Conservation (phyloP, 352 stramenopile species). For the Phytophthora boehmeriae region DNA sequence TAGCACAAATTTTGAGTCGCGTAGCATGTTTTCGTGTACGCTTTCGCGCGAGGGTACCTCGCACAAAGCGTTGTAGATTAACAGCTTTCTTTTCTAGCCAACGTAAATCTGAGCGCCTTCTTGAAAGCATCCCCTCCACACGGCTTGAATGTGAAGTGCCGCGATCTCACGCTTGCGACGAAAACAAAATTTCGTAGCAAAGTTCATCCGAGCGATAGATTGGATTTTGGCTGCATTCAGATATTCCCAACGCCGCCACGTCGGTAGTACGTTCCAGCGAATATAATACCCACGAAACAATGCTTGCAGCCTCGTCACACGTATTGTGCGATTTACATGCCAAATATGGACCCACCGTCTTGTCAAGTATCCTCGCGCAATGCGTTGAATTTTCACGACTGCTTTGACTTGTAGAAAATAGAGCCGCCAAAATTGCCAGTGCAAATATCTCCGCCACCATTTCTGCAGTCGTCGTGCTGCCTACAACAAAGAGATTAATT, state of each 20-base stretch:
- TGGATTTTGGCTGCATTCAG: slow-evolving; percentile 71
- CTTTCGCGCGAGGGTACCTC: slow-evolving; percentile 54
- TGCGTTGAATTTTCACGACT: slow-evolving; percentile 57
- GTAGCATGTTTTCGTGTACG: slow-evolving; percentile 22
- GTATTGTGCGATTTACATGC: slow-evolving; percentile 56
- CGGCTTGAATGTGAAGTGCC: slow-evolving; percentile 60
- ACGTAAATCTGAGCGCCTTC: slow-evolving; percentile 50
- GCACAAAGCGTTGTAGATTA: slow-evolving; percentile 62
- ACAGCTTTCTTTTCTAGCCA: slow-evolving; percentile 55
- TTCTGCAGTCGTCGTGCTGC: slow-evolving; percentile 54
- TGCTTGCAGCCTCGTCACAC: slow-evolving; percentile 62
- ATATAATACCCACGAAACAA: slow-evolving; percentile 62
- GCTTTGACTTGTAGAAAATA: slow-evolving; percentile 53
- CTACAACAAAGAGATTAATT: slow-evolving; percentile 13
- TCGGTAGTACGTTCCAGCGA: slow-evolving; percentile 42
- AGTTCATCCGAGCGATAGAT: slow-evolving; percentile 58
- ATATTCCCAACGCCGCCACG: slow-evolving; percentile 63
- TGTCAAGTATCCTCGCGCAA: slow-evolving; percentile 57
- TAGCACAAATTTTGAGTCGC: slow-evolving; percentile 30
- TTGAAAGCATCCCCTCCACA: slow-evolving; percentile 61
- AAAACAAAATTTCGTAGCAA: slow-evolving; percentile 23
- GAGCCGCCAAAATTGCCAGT: slow-evolving; percentile 47
- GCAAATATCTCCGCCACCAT: slow-evolving; percentile 58
- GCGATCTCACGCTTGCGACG: slow-evolving; percentile 35
- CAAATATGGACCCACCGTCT: slow-evolving; percentile 54